A percentile compares a stretch with the other conserved stretches of the same genome.
Conservation (phyloP, 2,329 filamentous ascomycete genomes). For the Plectosphaerella plurivora region DNA sequence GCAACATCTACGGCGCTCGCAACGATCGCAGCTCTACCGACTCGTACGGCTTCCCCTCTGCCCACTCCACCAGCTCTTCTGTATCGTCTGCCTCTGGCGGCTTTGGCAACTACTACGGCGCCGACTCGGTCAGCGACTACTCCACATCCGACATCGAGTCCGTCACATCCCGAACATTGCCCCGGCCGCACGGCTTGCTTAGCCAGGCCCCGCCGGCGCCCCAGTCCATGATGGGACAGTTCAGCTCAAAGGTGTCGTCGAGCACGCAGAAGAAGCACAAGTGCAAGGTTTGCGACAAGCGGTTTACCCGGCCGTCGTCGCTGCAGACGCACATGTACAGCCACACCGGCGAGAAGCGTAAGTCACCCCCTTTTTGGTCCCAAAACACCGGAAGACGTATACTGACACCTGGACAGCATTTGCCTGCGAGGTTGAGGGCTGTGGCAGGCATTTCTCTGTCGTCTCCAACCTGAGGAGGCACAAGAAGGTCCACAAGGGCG, state of each 20-base stretch:
- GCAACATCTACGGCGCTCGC: constrained; percentile 77
- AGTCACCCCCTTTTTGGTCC: constrained; percentile 33
- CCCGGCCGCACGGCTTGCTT: constrained; percentile 64
- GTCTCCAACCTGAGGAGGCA: constrained; percentile 93
- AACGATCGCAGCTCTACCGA: constrained; percentile 70
- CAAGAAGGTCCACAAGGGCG: constrained; percentile 91
- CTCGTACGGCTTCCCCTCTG: constrained; percentile 85
- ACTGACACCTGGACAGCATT: constrained; percentile 58
- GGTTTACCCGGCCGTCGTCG: constrained; percentile 91
- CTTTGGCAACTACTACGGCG: constrained; percentile 80
- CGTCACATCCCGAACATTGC: constrained; percentile 75
- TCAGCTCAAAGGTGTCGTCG: constrained; percentile 92
- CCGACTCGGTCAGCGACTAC: constrained; percentile 86
- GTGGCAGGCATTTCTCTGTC: constrained; percentile 93
- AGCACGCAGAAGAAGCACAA: constrained; percentile 99
- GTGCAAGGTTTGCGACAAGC: constrained; percentile 98
- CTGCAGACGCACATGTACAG: constrained; percentile 98
- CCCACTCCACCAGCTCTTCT: constrained; percentile 82
- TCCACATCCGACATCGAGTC: constrained; percentile 89
- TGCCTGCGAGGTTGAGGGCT: constrained; percentile 89
- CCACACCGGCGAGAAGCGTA: constrained; percentile 97
- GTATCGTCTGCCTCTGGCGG: constrained; percentile 91
- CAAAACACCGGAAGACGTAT: not conserved
- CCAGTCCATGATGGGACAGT: constrained; percentile 97
- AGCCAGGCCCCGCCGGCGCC: constrained; percentile 71